Evolutionary conservation across 257 asterid genomes (phyloP), one percentile per base, ranked within the genome.

Genomic region (Jacaranda copaia): DNA sequence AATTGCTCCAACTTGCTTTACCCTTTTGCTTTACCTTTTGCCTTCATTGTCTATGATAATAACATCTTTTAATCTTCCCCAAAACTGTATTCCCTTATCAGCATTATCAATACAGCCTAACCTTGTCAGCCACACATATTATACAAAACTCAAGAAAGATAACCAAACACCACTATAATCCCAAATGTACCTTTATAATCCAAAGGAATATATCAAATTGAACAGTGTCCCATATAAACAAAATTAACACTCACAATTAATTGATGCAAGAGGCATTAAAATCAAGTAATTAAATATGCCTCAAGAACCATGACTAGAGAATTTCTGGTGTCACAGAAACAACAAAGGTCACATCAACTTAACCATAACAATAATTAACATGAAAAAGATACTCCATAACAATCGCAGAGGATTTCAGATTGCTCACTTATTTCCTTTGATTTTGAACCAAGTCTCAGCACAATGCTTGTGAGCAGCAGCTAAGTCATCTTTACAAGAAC

Each of bases 381-480:
- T 68, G 42, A 32, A 40, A 16, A 0, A 15, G 10, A 80, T 3
- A 58, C 25, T 4, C 64, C 5, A 52, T 7, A 19, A 5, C 2
- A n/a, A 40, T 6, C 3, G 38, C 8, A 25, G 4, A 7, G 55
- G 13, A 60, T n/a, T 13, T 67, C 10, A 65, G 66, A 52, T 19
- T 8, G 83, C 97, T 87, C 70, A 93, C 98, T 87, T 91, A 82
- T 93, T 93, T 76, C 98, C 98, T 85, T 91, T 91, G 88, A 93
- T 91, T 85, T 90, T 91, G 90, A 93, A 93, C 98, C 97, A 93
- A 51, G 96, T 86, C 73, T 91, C 97, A 58, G 98, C 98, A 82
- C 98, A 93, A 72, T 91, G 92, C 79, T 79, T 90, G 77, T 93
- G 98, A 65, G 95, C 93, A 84, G 89, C 92, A 84, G 96, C 93